Base-by-base conservation (phyloP, 2,329 filamentous ascomycete genomes). In the Sarocladium kiliense region DNA sequence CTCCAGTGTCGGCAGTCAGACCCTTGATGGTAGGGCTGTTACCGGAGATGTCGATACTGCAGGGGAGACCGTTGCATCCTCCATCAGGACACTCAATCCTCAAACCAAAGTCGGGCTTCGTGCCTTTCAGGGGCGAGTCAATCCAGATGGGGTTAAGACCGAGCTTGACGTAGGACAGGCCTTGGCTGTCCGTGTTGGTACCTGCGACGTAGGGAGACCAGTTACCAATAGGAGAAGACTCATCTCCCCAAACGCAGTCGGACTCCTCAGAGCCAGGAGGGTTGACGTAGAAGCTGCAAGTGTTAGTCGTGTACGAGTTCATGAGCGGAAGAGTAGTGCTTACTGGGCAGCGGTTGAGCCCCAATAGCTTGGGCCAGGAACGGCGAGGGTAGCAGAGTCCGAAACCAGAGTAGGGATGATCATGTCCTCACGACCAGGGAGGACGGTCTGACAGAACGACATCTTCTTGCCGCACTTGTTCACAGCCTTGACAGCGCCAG, bases 341-440 rank as follows among this genome's bases (percentile, higher is more conserved):
- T 77, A 89, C 82, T 93, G 89, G 57, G 89, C 86, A 57, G 88
- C 81, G 12, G 88, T 91, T 44, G 73, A 70, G 61, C 77, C 82
- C 88, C 88, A 92, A 70, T 92, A 92, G 55, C 72, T 77, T 18
- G 77, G 71, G 56, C 77, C 85, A 9, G 89, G 89, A 34, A 92
- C 87, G 51, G 89, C 87, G 55, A 93, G 74, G 27, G 77, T 79
- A n/a, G 76, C 74, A 10, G 68, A 69, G 58, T 75, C 72, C 21
- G 75, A 65, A 47, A 91, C 84, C 59, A 84, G 70, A n/a, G 87
- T 92, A 16, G 88, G 87, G 63, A 91, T 91, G 61, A 91, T 76
- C 88, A 92, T 92, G 58, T 86, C 86, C 73, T 92, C 88, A 63
- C 90, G 87, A 51, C 88, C 88, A 18, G 88, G 88, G 58, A 91